Evolutionary conservation across 1,284 basidiomycete genomes (phyloP).

Genomic region (Cryptococcus amylolentus): DNA sequence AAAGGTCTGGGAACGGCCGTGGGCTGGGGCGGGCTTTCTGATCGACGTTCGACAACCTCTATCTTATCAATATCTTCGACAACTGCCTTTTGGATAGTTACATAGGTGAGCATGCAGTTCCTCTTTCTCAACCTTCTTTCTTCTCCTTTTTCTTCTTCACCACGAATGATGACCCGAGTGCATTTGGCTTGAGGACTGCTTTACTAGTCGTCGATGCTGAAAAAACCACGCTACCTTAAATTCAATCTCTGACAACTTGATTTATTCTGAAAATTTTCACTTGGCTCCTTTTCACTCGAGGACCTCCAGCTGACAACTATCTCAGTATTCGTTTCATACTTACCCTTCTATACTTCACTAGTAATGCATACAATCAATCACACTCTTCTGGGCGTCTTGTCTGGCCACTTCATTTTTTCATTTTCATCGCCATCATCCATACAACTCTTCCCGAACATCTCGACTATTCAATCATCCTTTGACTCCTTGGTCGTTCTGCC

Average conservation of each 20-base stretch:
- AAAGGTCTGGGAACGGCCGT: slow-evolving; percentile 27
- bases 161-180: slow-evolving; percentile 48
- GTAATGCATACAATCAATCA: not conserved
- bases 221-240: slow-evolving; percentile 51
- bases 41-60: slow-evolving; percentile 34
- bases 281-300: too few species aligned
- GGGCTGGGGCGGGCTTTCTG: slow-evolving; percentile 49
- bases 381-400: not conserved
- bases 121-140: slow-evolving; percentile 15
- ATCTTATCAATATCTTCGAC: not conserved
- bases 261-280: slow-evolving; percentile 2
- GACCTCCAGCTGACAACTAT: not conserved
- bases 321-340: not conserved
- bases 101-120: slow-evolving; percentile 39
- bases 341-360: not conserved
- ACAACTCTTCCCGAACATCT: not conserved
- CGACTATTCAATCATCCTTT: too few species aligned
- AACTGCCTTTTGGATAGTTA: not conserved
- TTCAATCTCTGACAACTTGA: slow-evolving; percentile 33
- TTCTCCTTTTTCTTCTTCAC: slow-evolving; percentile 1
- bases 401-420: not conserved
- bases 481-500: too few species aligned
- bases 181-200: slow-evolving; percentile 49
- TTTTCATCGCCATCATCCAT: not conserved
- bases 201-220: slow-evolving; percentile 39